Conservation (phyloP, 2,329 filamentous ascomycete genomes). For the Neoascochyta sp. region DNA sequence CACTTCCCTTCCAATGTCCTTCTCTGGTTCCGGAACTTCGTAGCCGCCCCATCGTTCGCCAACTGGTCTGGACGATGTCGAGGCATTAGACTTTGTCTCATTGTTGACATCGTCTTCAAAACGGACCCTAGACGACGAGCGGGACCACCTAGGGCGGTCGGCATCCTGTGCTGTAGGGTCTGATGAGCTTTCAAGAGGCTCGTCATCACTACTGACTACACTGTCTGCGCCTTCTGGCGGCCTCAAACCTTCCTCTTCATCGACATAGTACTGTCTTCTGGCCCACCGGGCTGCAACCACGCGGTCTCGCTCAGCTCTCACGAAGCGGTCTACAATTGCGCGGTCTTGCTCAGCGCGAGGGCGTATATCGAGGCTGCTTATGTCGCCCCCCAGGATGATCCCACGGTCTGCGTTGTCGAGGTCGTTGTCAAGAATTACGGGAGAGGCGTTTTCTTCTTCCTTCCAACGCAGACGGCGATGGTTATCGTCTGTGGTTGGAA, state of each 20-base stretch:
- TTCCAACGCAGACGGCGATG: constrained; percentile 31
- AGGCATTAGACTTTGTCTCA: constrained; percentile 67
- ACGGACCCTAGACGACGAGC: constrained; percentile 74
- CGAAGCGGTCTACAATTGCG: too few relatives aligned
- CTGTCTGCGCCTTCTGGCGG: constrained; percentile 18
- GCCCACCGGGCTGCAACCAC: constrained; percentile 64
- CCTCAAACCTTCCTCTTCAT: constrained; percentile 72
- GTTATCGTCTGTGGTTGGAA: constrained; percentile 20
- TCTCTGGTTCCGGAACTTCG: constrained; percentile 74
- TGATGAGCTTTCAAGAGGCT: constrained; percentile 10
- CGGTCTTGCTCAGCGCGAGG: constrained; percentile 6
- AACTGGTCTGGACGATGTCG: constrained; percentile 65
- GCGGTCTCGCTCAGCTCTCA: constrained; percentile 15
- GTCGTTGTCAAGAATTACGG: constrained; percentile 19
- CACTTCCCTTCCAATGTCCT: constrained; percentile 80
- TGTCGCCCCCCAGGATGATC: constrained; percentile 12
- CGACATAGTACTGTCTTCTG: constrained; percentile 74
- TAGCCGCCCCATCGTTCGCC: constrained; percentile 72
- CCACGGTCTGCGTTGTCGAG: constrained; percentile 21
- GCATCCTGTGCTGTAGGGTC: constrained; percentile 3
- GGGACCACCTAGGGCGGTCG: constrained; percentile 48
- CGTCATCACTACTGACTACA: constrained; percentile 4
- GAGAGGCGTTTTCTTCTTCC: constrained; percentile 23
- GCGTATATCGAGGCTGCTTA: constrained; percentile 5
- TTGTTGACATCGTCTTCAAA: constrained; percentile 71